Evolutionary conservation across 2,329 filamentous ascomycete genomes (phyloP).

Genomic region (Talaromyces sp.): DNA sequence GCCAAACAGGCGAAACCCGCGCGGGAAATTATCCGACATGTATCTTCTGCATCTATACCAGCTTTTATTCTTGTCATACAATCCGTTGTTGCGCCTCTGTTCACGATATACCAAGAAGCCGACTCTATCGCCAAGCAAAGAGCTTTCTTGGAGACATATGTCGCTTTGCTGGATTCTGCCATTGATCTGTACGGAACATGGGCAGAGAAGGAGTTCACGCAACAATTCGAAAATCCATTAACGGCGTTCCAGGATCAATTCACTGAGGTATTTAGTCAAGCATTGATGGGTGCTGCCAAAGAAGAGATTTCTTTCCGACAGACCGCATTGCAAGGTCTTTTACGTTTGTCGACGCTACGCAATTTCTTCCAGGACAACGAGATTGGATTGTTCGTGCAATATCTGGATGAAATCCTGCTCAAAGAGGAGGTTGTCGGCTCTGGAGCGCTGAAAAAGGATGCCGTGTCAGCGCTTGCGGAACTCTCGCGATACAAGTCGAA

Average conservation of each 20-base stretch:
- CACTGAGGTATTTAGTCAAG: conserved; percentile 56
- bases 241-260: conserved; percentile 52
- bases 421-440: conserved; percentile 57
- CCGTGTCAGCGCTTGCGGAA: conserved; percentile 58
- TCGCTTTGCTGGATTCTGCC: conserved; percentile 59
- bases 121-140: conserved; percentile 63
- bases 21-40: conserved; percentile 58
- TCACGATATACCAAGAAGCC: conserved; percentile 60
- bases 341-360: conserved; percentile 47
- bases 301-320: conserved; percentile 53
- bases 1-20: conserved; percentile 67
- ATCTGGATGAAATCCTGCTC: conserved; percentile 61
- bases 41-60: conserved; percentile 55
- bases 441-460: conserved; percentile 58
- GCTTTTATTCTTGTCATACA: conserved; percentile 58
- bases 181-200: conserved; percentile 58
- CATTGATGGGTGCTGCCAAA: conserved; percentile 52
- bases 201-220: conserved; percentile 44
- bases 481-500: conserved; percentile 63
- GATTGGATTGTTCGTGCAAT: conserved; percentile 54
- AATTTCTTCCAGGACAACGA: conserved; percentile 53
- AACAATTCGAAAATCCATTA: conserved; percentile 44
- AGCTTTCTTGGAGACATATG: conserved; percentile 61
- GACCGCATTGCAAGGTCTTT: conserved; percentile 49
- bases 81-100: conserved; percentile 57